Conservation (phyloP, 257 asterid species). For the Phtheirospermum japonicum region DNA sequence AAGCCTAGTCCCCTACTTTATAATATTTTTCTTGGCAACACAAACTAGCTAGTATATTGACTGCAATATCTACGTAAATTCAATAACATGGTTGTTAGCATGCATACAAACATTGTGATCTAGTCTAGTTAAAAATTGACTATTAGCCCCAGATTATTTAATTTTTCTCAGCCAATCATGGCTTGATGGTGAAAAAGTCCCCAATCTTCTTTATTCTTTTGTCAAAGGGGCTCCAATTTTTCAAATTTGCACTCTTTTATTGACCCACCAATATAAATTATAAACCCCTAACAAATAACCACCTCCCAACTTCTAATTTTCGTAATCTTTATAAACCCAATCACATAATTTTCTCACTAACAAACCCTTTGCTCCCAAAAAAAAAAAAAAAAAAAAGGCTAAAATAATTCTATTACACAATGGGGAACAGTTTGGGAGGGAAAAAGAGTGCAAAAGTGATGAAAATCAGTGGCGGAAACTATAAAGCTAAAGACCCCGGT, state of each 20-base stretch:
- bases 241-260: constrained; percentile 46
- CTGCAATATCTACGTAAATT: no score
- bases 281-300: constrained; percentile 28
- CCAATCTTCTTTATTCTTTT: neutral
- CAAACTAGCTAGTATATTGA: no score
- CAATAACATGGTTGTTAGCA: constrained; percentile 20
- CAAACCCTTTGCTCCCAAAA: neutral
- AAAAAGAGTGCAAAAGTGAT: constrained; percentile 61
- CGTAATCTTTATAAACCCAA: neutral
- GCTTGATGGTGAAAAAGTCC: constrained; percentile 6
- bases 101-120: constrained; percentile 18
- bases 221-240: constrained; percentile 35
- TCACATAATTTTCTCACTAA: neutral
- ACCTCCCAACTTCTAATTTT: neutral
- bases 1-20: no score
- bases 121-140: constrained; percentile 1
- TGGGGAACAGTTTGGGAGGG: constrained; percentile 82
- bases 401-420: constrained; percentile 1
- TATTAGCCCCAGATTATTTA: no score
- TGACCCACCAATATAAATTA: constrained; percentile 39
- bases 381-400: neutral
- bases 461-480: constrained; percentile 75
- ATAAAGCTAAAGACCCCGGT: constrained; percentile 61
- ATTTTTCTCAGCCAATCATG: neutral
- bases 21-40: no score